These are phyloP conservation scores for Moesziomyces sp. DNA, from an alignment of 1,284 basidiomycete genomes.

Conservation along the genomic window DNA sequence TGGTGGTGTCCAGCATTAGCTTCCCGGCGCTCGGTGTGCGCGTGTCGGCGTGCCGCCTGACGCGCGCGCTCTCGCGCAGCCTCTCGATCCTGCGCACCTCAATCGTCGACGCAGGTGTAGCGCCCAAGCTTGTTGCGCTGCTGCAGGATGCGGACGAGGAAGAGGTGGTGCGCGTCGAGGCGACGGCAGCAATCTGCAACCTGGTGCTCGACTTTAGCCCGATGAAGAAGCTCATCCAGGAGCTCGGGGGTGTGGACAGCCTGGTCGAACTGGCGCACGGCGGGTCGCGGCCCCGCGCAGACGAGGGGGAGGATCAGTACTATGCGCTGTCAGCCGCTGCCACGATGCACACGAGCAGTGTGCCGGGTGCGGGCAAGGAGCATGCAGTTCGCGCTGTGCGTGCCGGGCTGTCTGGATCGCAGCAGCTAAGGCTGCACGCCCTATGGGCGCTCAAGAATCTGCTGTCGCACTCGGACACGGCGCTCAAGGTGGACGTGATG, in stretches of 20 bases:
- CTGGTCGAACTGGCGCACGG: constrained; percentile 44
- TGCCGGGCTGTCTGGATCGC: constrained; percentile 19
- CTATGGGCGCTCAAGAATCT: constrained; percentile 66
- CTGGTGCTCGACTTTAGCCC: constrained; percentile 62
- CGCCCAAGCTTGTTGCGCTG: constrained; percentile 50
- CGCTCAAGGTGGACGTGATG: constrained; percentile 48
- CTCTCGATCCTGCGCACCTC: constrained; percentile 59
- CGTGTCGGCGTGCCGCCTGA: constrained; percentile 56
- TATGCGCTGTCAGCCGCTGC: constrained; percentile 19
- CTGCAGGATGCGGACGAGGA: constrained; percentile 47
- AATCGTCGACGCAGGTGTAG: constrained; percentile 61
- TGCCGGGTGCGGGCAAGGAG: background rate
- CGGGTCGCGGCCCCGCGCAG: constrained; percentile 1
- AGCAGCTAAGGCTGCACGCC: constrained; percentile 52
- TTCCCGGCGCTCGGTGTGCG: constrained; percentile 56
- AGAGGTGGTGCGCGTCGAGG: constrained; percentile 54
- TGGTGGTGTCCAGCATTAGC: constrained; percentile 49
- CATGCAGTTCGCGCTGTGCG: background rate
- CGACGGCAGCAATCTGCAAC: constrained; percentile 59
- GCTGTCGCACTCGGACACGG: constrained; percentile 45
- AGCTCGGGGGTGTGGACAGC: constrained; percentile 48
- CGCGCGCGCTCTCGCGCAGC: constrained; percentile 57
- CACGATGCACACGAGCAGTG: constrained; percentile 10
- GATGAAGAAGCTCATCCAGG: constrained; percentile 57
- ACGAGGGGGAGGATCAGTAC: constrained; percentile 17